These are phyloP conservation scores for Pseudonitzschia multiseries DNA, from an alignment of 108 stramenopile species.

Conservation along the genomic window DNA sequence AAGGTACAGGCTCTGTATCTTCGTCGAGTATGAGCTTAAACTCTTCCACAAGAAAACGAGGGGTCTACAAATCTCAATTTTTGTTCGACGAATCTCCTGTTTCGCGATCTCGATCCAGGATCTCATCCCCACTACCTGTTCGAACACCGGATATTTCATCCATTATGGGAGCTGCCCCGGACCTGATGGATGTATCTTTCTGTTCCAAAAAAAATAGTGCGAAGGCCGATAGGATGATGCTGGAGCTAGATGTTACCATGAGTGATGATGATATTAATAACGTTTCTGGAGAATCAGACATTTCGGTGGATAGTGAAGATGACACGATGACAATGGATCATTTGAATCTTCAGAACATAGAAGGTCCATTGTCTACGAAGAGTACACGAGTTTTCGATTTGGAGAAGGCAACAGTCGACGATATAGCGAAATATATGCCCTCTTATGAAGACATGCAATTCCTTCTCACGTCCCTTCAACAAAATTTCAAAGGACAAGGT, in stretches of 20 bases:
- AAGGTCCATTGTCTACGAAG: slow-evolving; percentile 2
- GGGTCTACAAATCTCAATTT: slow-evolving; percentile 28
- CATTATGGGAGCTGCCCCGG: not conserved
- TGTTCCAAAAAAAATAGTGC: not conserved
- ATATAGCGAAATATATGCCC: slow-evolving; percentile 52
- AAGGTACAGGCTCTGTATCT: slow-evolving; percentile 7
- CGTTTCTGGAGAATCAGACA: slow-evolving; percentile 2
- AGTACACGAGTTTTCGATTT: slow-evolving; percentile 1
- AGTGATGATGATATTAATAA: slow-evolving; percentile 12
- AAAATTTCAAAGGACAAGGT: slow-evolving; percentile 8
- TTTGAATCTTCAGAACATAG: not conserved
- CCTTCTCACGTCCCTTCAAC: slow-evolving; percentile 31
- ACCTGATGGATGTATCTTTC: slow-evolving; percentile 9
- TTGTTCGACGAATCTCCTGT: slow-evolving; percentile 5
- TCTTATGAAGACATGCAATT: slow-evolving; percentile 72
- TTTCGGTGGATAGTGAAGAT: slow-evolving; percentile 12
- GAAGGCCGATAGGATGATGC: not conserved
- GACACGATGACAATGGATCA: not conserved
- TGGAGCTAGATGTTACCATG: slow-evolving; percentile 10
- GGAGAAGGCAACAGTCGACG: slow-evolving; percentile 24
- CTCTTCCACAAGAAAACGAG: slow-evolving; percentile 32
- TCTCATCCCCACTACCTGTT: not conserved
- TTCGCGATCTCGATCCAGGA: slow-evolving; percentile 13
- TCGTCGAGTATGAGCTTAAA: slow-evolving; percentile 25
- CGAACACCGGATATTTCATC: not conserved